Evolutionary conservation across 306 rosid genomes (phyloP), one percentile per base, ranked within the genome.

Genomic region (Prosopis cineraria): DNA sequence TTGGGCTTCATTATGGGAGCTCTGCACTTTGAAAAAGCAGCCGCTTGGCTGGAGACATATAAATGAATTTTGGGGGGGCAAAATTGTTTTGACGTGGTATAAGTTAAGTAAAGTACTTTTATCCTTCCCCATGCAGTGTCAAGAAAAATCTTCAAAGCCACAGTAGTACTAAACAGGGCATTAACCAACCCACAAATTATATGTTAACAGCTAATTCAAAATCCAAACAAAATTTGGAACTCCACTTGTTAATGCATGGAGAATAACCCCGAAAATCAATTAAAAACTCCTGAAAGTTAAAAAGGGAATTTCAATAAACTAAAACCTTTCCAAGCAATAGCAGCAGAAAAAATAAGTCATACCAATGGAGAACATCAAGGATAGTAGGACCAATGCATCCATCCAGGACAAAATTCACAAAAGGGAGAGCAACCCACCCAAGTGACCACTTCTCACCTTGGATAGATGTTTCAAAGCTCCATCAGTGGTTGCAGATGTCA

Each of bases 401-500:
- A 81, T 68, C 88, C 75, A 70, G 45, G 50, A 64, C 16, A 71
- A 55, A 73, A 79, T 69, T 69, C 68, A 10, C 47, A 60, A 34
- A 41, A 40, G 70, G 47, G 78, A 77, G 55, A 78, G 81, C 55
- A 85, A 63, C 70, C 31, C 63, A 40, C 74, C 70, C 69, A 79
- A 72, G 63, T 37, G 53, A 77, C 68, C 73, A 67, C 72, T 79
- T 82, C 62, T 65, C 80, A 75, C 75, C 30, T 76, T 58, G 63
- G 84, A 50, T 70, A 16, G 48, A 53, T 64, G 45, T 74, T 66
- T 71, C 79, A 75, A 75, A 71, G 22, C 85, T 85, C 72, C 83
- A 78, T 39, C 31, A 37, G 68, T 50, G 71, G 80, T 70, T 78
- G 80, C 81, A 69, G 60, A 55, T 69, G 75, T 19, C 62, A 67